Conservation (phyloP, 305 asterid genomes). For the Rubia peregrina region DNA sequence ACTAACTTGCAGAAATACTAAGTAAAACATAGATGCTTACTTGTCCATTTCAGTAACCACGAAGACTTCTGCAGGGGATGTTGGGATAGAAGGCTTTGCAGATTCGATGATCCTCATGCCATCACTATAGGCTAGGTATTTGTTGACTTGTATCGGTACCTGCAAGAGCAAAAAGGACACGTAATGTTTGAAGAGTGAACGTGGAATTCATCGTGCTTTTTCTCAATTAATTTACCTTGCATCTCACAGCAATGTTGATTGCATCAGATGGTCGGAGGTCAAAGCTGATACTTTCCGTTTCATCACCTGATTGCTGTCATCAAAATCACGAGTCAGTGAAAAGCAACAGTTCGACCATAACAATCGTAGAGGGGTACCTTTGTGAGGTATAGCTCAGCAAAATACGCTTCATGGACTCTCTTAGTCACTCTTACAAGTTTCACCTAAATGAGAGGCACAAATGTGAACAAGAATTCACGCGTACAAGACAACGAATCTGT, state of each 20-base stretch:
- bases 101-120: conserved; percentile 79
- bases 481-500: neutral
- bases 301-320: conserved; percentile 51
- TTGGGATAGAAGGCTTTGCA: conserved; percentile 39
- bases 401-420: conserved; percentile 88
- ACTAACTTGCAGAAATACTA: neutral
- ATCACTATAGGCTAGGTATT: conserved; percentile 66
- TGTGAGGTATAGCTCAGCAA: conserved; percentile 66
- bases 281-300: conserved; percentile 55
- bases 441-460: conserved; percentile 41
- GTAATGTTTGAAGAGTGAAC: neutral
- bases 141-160: conserved; percentile 98
- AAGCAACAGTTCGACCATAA: neutral
- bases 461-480: conserved; percentile 7
- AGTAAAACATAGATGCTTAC: conserved; percentile 13
- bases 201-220: neutral
- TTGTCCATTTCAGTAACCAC: conserved; percentile 57
- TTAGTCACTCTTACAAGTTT: conserved; percentile 86
- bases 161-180: conserved; percentile 15
- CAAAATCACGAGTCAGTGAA: conserved; percentile 16
- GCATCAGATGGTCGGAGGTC: conserved; percentile 97
- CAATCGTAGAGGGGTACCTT: conserved; percentile 37
- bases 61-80: conserved; percentile 34
- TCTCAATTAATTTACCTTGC: conserved; percentile 19
- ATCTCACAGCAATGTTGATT: conserved; percentile 78